Conservation (phyloP, 352 stramenopile species). For the Pythium dissotocum region DNA sequence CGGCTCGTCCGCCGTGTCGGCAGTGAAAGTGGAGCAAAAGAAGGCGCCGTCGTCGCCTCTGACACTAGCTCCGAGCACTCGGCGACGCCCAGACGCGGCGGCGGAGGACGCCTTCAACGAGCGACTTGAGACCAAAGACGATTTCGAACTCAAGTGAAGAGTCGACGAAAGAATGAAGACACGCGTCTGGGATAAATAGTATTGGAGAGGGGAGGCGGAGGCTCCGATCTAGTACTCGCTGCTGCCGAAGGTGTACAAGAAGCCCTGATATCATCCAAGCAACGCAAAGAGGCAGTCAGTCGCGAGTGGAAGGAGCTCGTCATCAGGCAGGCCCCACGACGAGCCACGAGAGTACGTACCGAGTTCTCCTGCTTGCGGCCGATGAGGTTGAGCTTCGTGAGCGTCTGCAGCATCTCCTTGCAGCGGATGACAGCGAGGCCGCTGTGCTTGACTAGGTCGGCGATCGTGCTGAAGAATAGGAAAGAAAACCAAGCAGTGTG, state of each 20-base stretch:
- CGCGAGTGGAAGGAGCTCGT: not conserved
- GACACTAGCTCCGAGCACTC: conserved; percentile 43
- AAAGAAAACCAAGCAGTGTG: not conserved
- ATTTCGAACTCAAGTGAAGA: conserved; percentile 62
- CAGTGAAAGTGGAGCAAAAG: conserved; percentile 24
- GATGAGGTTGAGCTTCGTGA: conserved; percentile 85
- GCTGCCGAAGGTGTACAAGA: conserved; percentile 67
- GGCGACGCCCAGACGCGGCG: conserved; percentile 49
- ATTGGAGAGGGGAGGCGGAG: conserved; percentile 22
- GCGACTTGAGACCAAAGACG: conserved; percentile 68
- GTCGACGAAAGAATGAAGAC: not conserved
- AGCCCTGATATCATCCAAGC: conserved; percentile 39
- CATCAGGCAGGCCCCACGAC: no score
- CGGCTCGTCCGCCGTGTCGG: conserved; percentile 19
- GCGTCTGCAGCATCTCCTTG: conserved; percentile 87
- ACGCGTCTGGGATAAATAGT: conserved; percentile 51
- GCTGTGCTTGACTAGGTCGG: conserved; percentile 81
- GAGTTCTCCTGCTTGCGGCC: conserved; percentile 70
- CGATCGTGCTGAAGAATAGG: conserved; percentile 57
- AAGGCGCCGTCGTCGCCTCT: conserved; percentile 50
- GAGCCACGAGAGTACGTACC: conserved; percentile 31
- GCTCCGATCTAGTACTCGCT: conserved; percentile 4
- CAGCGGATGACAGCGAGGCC: conserved; percentile 77
- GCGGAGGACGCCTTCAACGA: conserved; percentile 69
- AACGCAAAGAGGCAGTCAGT: not conserved